Evolutionary conservation across 2,329 filamentous ascomycete genomes (phyloP).

Genomic region (Aspergillus caelatus): DNA sequence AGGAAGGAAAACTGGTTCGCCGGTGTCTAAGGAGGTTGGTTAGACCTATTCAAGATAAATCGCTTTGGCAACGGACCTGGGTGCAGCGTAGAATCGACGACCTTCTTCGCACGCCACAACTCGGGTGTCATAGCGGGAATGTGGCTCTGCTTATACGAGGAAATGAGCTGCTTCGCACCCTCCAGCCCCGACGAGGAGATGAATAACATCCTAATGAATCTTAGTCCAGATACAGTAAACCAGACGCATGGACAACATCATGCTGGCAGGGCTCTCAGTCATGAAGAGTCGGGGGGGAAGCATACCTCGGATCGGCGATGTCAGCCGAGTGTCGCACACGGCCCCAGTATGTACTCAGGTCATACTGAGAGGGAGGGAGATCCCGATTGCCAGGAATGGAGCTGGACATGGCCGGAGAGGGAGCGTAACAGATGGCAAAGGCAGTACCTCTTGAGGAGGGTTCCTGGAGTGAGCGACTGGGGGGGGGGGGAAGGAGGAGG

Average conservation of each 20-base stretch:
- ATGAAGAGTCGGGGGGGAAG: background rate
- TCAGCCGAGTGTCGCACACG: constrained; percentile 86
- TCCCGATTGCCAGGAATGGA: constrained; percentile 71
- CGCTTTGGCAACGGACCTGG: constrained; percentile 67
- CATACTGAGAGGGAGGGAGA: constrained; percentile 87
- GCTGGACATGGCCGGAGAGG: constrained; percentile 56
- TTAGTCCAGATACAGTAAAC: constrained; percentile 11
- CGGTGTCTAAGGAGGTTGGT: constrained; percentile 69
- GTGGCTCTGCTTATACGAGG: constrained; percentile 84
- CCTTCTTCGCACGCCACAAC: constrained; percentile 94
- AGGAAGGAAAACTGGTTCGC: constrained; percentile 85
- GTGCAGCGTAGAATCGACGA: constrained; percentile 93
- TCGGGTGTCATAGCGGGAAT: constrained; percentile 80
- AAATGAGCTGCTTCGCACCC: constrained; percentile 78
- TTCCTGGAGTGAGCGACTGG: background rate
- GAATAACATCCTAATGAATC: constrained; percentile 72
- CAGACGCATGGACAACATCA: background rate
- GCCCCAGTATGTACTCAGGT: constrained; percentile 92
- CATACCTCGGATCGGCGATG: constrained; percentile 94
- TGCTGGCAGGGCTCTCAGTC: background rate
- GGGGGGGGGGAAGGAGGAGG: no score
- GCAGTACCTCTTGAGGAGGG: constrained; percentile 8
- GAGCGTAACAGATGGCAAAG: constrained; percentile 14
- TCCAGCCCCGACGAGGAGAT: constrained; percentile 78
- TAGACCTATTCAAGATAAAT: background rate